phyloP scores from a whole-genome alignment of 1,284 basidiomycete genomes.

The Boletellus dicymbophilus region DNA sequence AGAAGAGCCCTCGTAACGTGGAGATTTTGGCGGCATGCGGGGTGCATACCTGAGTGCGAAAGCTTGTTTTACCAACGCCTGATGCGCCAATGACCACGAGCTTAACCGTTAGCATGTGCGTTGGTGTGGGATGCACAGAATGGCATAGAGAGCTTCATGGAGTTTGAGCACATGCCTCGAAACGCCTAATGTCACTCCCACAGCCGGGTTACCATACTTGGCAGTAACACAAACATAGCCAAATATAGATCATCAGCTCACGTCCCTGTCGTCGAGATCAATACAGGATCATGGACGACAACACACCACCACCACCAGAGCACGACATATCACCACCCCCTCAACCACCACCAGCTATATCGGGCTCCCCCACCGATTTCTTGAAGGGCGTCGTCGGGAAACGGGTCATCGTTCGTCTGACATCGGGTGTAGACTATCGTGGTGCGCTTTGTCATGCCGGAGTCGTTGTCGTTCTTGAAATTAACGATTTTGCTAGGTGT shows the following conservation, averaged over 20 bases:
- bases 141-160: slow-evolving; percentile 23
- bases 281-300: slow-evolving; percentile 25
- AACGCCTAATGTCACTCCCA: not conserved
- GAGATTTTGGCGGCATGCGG: not conserved
- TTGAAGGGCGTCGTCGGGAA: slow-evolving; percentile 95
- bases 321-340: slow-evolving; percentile 44
- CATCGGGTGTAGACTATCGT: slow-evolving; percentile 95
- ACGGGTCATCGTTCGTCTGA: slow-evolving; percentile 90
- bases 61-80: slow-evolving; percentile 76
- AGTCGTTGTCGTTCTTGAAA: not conserved
- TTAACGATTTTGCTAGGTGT: no score
- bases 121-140: slow-evolving; percentile 4
- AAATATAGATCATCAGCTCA: slow-evolving; percentile 14
- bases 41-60: slow-evolving; percentile 62
- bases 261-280: not conserved
- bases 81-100: slow-evolving; percentile 77
- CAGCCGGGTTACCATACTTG: slow-evolving; percentile 10
- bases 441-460: slow-evolving; percentile 53
- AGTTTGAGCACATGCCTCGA: not conserved
- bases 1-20: not conserved
- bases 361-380: slow-evolving; percentile 88
- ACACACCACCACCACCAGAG: slow-evolving; percentile 33
- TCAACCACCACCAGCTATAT: slow-evolving; percentile 43
- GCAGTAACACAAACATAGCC: slow-evolving; percentile 20
- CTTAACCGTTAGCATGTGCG: slow-evolving; percentile 66